Percentiles rank a stretch among this genome's conserved stretches.
These are phyloP conservation scores for Nitzschia inconspicua DNA, from an alignment of 108 stramenopile species.

Conservation along the genomic window DNA sequence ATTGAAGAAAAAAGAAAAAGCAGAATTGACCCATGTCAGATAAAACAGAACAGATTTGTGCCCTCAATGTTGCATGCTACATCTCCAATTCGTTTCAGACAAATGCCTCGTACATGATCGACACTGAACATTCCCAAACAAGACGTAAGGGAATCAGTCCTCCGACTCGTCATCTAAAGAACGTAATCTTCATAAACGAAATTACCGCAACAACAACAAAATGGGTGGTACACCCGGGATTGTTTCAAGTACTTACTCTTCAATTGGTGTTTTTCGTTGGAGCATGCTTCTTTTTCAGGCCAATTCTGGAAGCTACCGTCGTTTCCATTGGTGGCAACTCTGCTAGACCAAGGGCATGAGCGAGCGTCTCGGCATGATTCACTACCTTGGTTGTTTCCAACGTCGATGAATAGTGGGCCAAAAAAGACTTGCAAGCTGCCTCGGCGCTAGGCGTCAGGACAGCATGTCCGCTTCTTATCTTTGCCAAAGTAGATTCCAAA, in stretches of 20 bases:
- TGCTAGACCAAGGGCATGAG: constrained; percentile 4
- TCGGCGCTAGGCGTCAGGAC: constrained; percentile 32
- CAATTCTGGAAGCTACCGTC: constrained; percentile 11
- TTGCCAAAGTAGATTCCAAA: not conserved
- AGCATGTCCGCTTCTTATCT: constrained; percentile 31
- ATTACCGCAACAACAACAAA: constrained; percentile 6
- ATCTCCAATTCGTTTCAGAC: too few species aligned
- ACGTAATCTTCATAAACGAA: constrained; percentile 5
- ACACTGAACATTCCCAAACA: constrained; percentile 29
- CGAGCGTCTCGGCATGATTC: constrained; percentile 15
- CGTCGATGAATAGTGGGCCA: constrained; percentile 24
- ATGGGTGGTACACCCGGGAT: not conserved
- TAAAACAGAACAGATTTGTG: too few species aligned
- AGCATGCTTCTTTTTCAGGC: constrained; percentile 6
- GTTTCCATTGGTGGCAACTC: constrained; percentile 17
- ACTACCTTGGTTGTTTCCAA: not conserved
- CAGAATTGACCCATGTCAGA: too few species aligned
- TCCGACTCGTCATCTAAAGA: constrained; percentile 49
- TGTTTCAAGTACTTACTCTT: too few species aligned
- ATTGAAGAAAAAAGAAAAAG: too few species aligned
- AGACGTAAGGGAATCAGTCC: constrained; percentile 23
- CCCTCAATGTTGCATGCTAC: too few species aligned
- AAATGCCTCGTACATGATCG: constrained; percentile 54
- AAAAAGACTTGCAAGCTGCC: constrained; percentile 26
- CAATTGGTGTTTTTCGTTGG: too few species aligned